Evolutionary conservation across 768 basidiomycete genomes (phyloP), one percentile per base, ranked within the genome.

Genomic region (Panaeolus papilionaceus): DNA sequence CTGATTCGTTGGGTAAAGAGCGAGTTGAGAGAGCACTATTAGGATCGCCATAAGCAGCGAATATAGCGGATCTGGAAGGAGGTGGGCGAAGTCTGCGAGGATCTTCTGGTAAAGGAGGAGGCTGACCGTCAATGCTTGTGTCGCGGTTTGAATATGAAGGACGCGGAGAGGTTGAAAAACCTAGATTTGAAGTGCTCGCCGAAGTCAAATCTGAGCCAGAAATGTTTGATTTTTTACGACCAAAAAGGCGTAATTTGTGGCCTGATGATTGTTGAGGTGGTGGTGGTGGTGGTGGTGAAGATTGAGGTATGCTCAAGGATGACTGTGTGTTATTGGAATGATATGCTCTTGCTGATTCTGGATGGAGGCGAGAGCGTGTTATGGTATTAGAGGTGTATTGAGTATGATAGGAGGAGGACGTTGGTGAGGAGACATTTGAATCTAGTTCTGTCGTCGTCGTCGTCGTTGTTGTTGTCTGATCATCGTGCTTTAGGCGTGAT

Each of bases 51-150:
- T 89, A 85, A 5, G 84, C 83, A 10, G 83, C 85, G 75, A 92
- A 92, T 65, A 92, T 83, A 49, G 88, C 84, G 1, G 87, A 88
- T 72, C 88, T 88, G 23, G 85, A 84, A 0, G 90, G 90, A 0
- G 91, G 89, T 3, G 88, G 89, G 14, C 83, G 79, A 11, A 83
- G 77, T 38, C 80, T 79, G 39, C 82, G 83, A 33, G 81, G 70
- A 28, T 79, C 80, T 62, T 84, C 85, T 49, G 86, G 54, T 16
- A 58, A 33, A 58, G 54, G 54, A 16, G 54, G 54, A 58, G 54
- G 54, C 54, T 58, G 54, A 58, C 54, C 28, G 33, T 58, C 54
- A 11, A 37, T 58, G 7, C 54, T 58, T 23, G 54, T 58, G 9
- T 28, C 54, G 14, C 28, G 54, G n/a, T 33, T 26, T 5, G 26